Conservation (phyloP, 2,329 filamentous ascomycete genomes). For the Aspergillus amoenus region DNA sequence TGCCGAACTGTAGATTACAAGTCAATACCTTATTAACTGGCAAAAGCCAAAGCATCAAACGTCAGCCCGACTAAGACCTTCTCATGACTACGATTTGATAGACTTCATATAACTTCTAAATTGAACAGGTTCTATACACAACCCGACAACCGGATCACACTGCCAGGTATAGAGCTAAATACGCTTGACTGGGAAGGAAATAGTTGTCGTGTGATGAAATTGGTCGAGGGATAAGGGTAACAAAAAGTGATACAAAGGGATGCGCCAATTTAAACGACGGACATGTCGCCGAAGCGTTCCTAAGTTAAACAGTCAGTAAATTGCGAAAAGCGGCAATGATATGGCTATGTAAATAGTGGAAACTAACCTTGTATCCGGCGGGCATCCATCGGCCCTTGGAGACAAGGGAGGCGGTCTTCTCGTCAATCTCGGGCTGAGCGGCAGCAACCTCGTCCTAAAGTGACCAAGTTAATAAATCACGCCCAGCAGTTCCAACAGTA, state of each 20-base stretch:
- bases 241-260: constrained; percentile 24
- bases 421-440: constrained; percentile 93
- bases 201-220: constrained; percentile 31
- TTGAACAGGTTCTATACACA: constrained; percentile 44
- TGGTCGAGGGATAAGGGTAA: constrained; percentile 31
- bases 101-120: constrained; percentile 26
- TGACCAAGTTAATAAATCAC: constrained; percentile 11
- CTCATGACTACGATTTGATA: not conserved
- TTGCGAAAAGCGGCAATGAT: constrained; percentile 3
- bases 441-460: constrained; percentile 86
- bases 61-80: not conserved
- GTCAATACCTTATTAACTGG: too few relatives aligned
- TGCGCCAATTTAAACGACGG: constrained; percentile 71
- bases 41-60: not conserved
- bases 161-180: constrained; percentile 26
- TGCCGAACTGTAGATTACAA: not conserved
- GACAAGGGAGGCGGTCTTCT: constrained; percentile 92
- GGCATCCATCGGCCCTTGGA: constrained; percentile 98
- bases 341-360: not conserved
- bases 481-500: constrained; percentile 6
- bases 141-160: constrained; percentile 34
- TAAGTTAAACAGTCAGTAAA: constrained; percentile 42
- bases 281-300: constrained; percentile 99
- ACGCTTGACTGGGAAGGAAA: constrained; percentile 27
- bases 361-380: constrained; percentile 93